Evolutionary conservation across 2,329 filamentous ascomycete genomes (phyloP), one percentile per base, ranked within the genome.

Genomic region (Colletotrichum sp.): DNA sequence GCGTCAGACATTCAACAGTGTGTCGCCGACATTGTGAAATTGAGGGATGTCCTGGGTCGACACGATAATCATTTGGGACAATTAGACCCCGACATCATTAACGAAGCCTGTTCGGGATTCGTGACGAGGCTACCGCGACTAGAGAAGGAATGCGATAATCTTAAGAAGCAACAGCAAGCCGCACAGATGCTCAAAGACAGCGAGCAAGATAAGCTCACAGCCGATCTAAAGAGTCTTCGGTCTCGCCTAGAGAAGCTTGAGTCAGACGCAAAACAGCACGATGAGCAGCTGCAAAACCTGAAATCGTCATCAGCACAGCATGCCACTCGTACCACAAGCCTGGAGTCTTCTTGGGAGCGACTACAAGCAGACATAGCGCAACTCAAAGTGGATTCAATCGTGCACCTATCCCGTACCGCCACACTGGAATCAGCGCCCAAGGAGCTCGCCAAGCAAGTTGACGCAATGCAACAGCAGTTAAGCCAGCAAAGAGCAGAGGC

Each of bases 51-150:
- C 10, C 14, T 61, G 24, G 18, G 18, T 14, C 21, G 26, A 18
- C 72, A 71, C 16, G 68, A 74, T 14, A 26, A 18, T 4, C 67
- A 74, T 13, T 69, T 77, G 10, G 75, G 68, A 26, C 68, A 77
- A 18, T 32, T 76, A 26, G 75, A 77, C 32, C 30, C 66, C 38
- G 69, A 59, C 4, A 56, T 71, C n/a, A 68, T 67, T 32, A 71
- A 34, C 65, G 61, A 73, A 9, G 69, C 63, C 30, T 74, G 71
- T 30, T 48, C 26, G 26, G 62, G 48, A 18, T 52, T 71, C 21
- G 30, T 21, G 26, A 55, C 64, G 5, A 69, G 61, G 30, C 62
- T 77, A n/a, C 75, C 72, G 14, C 56, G 52, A 18, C 34, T 75
- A 9, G 55, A 75, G 21, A 38, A 70, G 55, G 58, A 48, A 12